Conservation (phyloP, 345 rosid genomes). For the Rhodamnia rubescens region DNA sequence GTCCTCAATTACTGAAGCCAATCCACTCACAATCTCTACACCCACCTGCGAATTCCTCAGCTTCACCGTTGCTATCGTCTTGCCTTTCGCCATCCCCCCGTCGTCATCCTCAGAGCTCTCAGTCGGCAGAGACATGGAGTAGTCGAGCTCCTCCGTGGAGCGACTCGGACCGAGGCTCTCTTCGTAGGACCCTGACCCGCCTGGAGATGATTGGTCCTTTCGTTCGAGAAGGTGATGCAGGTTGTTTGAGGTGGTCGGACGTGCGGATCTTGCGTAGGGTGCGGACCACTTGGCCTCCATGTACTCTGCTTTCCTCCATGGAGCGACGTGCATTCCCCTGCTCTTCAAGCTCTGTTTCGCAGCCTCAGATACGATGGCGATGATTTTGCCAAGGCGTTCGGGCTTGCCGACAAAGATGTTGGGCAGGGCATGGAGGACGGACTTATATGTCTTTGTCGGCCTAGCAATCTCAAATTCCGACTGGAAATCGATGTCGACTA, state of each 20-base stretch:
- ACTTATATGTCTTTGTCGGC: constrained; percentile 60
- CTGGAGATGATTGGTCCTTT: neutral
- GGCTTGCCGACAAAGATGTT: constrained; percentile 57
- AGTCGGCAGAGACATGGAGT: neutral
- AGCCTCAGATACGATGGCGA: constrained; percentile 51
- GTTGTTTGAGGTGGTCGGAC: neutral
- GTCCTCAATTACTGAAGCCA: constrained; percentile 41
- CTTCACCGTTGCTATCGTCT: constrained; percentile 19
- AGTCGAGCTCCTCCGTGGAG: neutral
- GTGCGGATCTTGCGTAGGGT: constrained; percentile 19
- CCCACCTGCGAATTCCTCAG: constrained; percentile 30
- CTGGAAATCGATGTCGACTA: constrained; percentile 72
- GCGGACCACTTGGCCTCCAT: constrained; percentile 83
- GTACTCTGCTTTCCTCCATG: constrained; percentile 85
- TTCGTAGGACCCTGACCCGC: constrained; percentile 1
- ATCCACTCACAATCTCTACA: constrained; percentile 36
- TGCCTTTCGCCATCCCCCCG: constrained; percentile 5
- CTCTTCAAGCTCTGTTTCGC: constrained; percentile 78
- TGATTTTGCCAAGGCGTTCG: constrained; percentile 62
- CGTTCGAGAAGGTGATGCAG: neutral
- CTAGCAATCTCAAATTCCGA: constrained; percentile 88
- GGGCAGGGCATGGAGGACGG: constrained; percentile 64
- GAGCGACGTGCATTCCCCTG: constrained; percentile 80
- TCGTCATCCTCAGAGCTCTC: neutral
- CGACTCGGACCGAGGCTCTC: neutral